Evolutionary conservation across 1,139 yeast species (phyloP), one percentile per base, ranked within the genome.

Genomic region (Geotrichum reessii): DNA sequence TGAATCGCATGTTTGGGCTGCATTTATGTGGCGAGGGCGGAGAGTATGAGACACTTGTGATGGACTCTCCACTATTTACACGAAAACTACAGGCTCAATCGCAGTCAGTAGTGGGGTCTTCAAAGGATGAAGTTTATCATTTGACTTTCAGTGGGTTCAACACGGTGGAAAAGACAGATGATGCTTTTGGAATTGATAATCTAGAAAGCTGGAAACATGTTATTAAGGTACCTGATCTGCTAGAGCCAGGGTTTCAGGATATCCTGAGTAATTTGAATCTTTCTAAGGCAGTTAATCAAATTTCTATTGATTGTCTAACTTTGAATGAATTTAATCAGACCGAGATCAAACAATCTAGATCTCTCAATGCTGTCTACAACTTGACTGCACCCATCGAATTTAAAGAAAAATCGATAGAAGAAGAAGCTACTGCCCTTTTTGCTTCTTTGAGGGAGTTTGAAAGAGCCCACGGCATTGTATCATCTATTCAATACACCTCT

Each of bases 1-100:
- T 92, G 64, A 87, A 92, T 67, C 64, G 71, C 11, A 74, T 76
- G 73, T 92, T 83, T 71, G 95, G 92, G 1, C 88, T 92, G 9
- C 97, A 93, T 71, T 83, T 93, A 0, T 93, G 99, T 75, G 99
- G 99, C 8, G 99, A 93, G 75, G 99, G 99, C 22, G 99, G 99
- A 0, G 99, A 93, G 71, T 93, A 91, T 71, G 99, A 93, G 70
- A 86, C 97, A 0, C 76, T 92, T 64, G 98, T 93, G 2, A 76
- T 93, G 33, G 97, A 93, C 71, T 88, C 95, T 1, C 95, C 96
- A 0, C 84, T 88, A 61, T 93, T 93, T 73, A 75, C 74, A 47
- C 82, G 83, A 55, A 76, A 74, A 60, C 71, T 92, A 53, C 76
- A 74, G 19, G 73, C 88, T 21, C 73, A 70, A 0, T 74, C 77